These are phyloP conservation scores for Penicillium salamii DNA, from an alignment of 495 filamentous ascomycete genomes.

Conservation along the genomic window DNA sequence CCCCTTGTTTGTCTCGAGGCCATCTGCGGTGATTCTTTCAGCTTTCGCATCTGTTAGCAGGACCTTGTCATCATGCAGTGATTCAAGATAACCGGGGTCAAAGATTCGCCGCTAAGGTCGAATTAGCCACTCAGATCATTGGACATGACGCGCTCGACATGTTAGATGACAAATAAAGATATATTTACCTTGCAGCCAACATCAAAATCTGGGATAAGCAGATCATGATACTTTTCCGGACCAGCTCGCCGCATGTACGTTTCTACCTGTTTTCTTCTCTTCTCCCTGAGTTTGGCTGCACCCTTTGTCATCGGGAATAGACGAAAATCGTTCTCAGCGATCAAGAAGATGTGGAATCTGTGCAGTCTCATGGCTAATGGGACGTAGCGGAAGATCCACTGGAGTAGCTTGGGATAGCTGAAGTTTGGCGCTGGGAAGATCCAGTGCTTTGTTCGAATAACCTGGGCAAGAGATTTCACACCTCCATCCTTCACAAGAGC, in stretches of 20 bases:
- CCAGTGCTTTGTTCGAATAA: constrained; percentile 31
- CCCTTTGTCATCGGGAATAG: constrained; percentile 30
- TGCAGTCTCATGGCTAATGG: constrained; percentile 25
- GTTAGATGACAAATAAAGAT: not conserved
- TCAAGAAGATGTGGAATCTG: constrained; percentile 21
- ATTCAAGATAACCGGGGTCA: constrained; percentile 20
- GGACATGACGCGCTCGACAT: not conserved
- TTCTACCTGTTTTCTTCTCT: constrained; percentile 28
- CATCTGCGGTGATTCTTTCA: constrained; percentile 15
- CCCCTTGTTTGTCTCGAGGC: constrained; percentile 22
- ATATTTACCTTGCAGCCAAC: constrained; percentile 49
- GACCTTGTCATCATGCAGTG: constrained; percentile 29
- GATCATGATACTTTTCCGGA: constrained; percentile 53
- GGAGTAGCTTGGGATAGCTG: constrained; percentile 12
- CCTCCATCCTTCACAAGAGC: constrained; percentile 27
- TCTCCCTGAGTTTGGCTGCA: constrained; percentile 27
- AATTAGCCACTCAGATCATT: no score
- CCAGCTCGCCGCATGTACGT: constrained; percentile 41
- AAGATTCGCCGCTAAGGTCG: constrained; percentile 42
- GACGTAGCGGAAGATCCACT: constrained; percentile 26
- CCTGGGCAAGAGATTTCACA: constrained; percentile 24
- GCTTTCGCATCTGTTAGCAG: constrained; percentile 36
- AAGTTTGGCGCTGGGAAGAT: constrained; percentile 19
- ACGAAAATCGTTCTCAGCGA: constrained; percentile 33
- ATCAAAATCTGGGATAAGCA: constrained; percentile 52